phyloP scores from a whole-genome alignment of 23 red algal species.

The Gracilaria caudata region DNA sequence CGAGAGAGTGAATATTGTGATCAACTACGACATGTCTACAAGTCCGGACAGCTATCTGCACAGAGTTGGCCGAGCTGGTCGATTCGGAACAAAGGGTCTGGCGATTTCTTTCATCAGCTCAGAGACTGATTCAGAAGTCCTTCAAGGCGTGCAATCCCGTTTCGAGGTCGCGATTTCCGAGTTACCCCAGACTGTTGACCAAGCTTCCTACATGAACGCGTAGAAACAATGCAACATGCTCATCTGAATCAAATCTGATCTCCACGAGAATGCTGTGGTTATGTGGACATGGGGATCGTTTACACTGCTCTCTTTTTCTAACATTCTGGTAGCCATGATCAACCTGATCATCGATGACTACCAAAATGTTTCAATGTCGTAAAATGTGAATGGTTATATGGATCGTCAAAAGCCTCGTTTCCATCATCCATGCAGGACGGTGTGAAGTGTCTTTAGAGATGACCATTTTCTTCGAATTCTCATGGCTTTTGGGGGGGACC shows the following conservation, averaged over 20 bases:
- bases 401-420: conserved; percentile 3
- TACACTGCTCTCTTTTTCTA: background rate
- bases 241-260: background rate
- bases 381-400: conserved; percentile 11
- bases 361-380: conserved; percentile 21
- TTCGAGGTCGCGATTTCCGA: conserved; percentile 94
- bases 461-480: background rate
- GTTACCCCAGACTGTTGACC: conserved; percentile 89
- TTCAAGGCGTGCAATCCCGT: conserved; percentile 89
- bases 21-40: conserved; percentile 97
- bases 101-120: conserved; percentile 93
- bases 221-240: conserved; percentile 6
- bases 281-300: conserved; percentile 19
- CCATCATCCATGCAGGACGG: background rate
- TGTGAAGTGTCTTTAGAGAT: background rate
- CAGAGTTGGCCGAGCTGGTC: conserved; percentile 91
- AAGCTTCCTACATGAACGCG: conserved; percentile 93
- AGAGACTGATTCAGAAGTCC: conserved; percentile 74
- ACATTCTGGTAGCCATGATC: background rate
- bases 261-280: background rate
- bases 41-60: conserved; percentile 91
- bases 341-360: background rate
- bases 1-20: conserved; percentile 96
- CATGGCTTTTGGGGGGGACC: background rate
- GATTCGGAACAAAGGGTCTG: conserved; percentile 95